phyloP scores from a whole-genome alignment of 306 rosid genomes.

The Trifolium repens region DNA sequence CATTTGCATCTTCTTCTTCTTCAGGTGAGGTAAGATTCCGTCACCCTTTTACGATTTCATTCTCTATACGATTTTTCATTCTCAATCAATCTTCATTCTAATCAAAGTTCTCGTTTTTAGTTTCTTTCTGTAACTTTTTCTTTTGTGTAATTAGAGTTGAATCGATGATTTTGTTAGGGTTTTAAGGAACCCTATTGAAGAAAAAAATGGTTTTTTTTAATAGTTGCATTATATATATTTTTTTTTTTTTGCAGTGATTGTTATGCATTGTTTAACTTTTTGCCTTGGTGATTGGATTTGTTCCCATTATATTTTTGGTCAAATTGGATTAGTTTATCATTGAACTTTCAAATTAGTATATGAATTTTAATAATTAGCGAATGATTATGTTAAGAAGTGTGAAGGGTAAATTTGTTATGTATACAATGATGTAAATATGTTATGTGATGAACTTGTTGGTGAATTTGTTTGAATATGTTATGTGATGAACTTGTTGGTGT shows the following conservation, averaged over 20 bases:
- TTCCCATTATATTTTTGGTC: neutral
- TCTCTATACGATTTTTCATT: neutral
- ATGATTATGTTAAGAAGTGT: too few relatives aligned
- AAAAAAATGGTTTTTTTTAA: neutral
- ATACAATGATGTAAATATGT: too few relatives aligned
- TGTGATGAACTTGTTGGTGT: too few relatives aligned
- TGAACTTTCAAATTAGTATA: too few relatives aligned
- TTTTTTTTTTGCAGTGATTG: neutral
- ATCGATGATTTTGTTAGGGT: neutral
- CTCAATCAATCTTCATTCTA: neutral
- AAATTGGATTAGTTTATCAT: too few relatives aligned
- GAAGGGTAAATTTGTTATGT: too few relatives aligned
- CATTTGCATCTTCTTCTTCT: neutral
- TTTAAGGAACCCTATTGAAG: neutral
- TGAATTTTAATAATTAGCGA: too few relatives aligned
- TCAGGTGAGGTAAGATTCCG: constrained; percentile 25
- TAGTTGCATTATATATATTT: neutral
- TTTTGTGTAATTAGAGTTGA: neutral
- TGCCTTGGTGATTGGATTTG: neutral
- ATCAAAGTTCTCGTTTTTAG: constrained; percentile 17
- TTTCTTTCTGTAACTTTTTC: neutral
- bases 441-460: too few relatives aligned
- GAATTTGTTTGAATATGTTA: too few relatives aligned
- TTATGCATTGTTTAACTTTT: neutral
- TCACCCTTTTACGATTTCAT: constrained; percentile 1